Evolutionary conservation across 73 alveolate genomes (phyloP), one percentile per base, ranked within the genome.

Genomic region (Paramecium biaurelia): DNA sequence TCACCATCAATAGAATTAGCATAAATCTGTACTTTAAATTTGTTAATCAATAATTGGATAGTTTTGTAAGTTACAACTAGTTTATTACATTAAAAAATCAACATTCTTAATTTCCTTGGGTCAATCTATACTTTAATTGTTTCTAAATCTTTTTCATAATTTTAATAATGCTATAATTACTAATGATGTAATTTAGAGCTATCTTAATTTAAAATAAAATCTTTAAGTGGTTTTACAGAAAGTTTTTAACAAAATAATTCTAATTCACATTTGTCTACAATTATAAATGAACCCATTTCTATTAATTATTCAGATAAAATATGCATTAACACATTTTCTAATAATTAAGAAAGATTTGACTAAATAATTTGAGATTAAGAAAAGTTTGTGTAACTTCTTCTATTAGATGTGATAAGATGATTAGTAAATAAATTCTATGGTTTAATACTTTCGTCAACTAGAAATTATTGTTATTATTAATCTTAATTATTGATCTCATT

Each of bases 301-400:
- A 63, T 63, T 30, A 63, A 26, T 63, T 63, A 63, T 63, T 63
- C 84, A 26, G 84, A 63, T 63, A 63, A 63, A 63, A 63, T 63
- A 32, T 63, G 84, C 9, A 32, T 63, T 12, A 63, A 32, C 0
- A 63, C 45, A 20, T 63, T 12, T 63, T 63, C 84, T 63, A 63
- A 63, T 32, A 63, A 32, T 30, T 32, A 26, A 12, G 84, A 24
- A 23, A 63, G 45, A 63, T 63, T 63, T 12, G 84, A 26, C 26
- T 32, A 12, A 63, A 30, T 30, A 30, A 63, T 26, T 63, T 53
- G 68, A 53, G 84, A 63, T 63, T 63, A 30, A 32, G 84, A 26
- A 12, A 63, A 26, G 26, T 32, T 63, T 30, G 84, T 63, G 24
- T 63, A 63, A 63, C 84, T 63, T 30, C 45, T 63, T 32, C 84